Percentiles rank a stretch among this genome's conserved stretches.
Evolutionary conservation across 768 basidiomycete genomes (phyloP).

Genomic region (Tremella yokohamensis): DNA sequence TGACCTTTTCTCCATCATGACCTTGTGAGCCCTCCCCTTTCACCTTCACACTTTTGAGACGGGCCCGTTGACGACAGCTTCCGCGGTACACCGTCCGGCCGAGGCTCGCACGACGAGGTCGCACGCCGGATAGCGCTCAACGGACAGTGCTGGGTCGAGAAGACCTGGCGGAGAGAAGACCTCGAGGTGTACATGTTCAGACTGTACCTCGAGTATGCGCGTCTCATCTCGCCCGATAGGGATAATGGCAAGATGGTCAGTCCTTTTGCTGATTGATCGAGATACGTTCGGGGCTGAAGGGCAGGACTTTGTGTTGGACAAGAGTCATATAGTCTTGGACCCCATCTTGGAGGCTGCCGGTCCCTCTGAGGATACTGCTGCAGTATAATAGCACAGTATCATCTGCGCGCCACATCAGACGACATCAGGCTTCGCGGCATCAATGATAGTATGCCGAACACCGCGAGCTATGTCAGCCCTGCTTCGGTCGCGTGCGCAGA

Average conservation of each 20-base stretch:
- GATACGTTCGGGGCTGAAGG: no score
- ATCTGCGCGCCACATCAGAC: no score
- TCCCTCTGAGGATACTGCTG: no score
- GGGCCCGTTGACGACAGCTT: slow-evolving; percentile 44
- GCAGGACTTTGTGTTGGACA: no score
- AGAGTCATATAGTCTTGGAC: no score
- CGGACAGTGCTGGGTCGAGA: slow-evolving; percentile 52
- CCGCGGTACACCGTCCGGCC: slow-evolving; percentile 48
- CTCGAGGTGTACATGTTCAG: slow-evolving; percentile 51
- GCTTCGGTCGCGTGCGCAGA: no score
- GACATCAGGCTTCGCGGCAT: no score
- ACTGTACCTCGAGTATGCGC: slow-evolving; percentile 51
- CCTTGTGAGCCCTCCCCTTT: slow-evolving; percentile 43
- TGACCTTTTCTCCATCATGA: slow-evolving; percentile 51
- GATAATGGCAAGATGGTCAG: slow-evolving; percentile 52
- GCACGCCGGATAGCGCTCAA: slow-evolving; percentile 51
- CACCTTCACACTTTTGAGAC: neutral
- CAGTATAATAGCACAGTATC: no score
- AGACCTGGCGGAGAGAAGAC: slow-evolving; percentile 50
- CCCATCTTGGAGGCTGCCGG: no score
- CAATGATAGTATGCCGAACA: no score
- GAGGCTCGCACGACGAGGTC: slow-evolving; percentile 50
- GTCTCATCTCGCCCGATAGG: slow-evolving; percentile 47
- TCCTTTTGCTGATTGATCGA: neutral
- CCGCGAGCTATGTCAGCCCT: no score